Percentiles rank a stretch among this genome's conserved stretches.
Conservation (phyloP, 179 eudicot genomes). For the Camellia oleifera region DNA sequence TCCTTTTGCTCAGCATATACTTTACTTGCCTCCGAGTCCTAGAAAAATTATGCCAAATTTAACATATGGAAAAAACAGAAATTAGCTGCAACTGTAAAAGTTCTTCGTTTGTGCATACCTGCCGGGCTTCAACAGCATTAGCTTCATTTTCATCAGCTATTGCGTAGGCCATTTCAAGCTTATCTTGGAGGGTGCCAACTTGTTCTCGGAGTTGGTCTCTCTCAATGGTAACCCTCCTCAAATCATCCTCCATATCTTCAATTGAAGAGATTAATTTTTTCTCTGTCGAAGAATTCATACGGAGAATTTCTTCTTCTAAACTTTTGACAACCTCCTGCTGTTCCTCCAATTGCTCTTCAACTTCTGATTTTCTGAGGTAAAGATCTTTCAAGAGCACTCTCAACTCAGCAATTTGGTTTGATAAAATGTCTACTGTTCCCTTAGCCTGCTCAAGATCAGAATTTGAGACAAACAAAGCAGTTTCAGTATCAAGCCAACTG, state of each 20-base stretch:
- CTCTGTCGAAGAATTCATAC: slow-evolving; percentile 36
- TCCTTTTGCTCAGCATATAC: slow-evolving; percentile 64
- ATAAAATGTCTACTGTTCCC: slow-evolving; percentile 31
- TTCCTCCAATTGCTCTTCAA: slow-evolving; percentile 48
- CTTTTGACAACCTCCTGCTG: slow-evolving; percentile 42
- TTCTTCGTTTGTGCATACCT: slow-evolving; percentile 35
- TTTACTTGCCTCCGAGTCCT: slow-evolving; percentile 65
- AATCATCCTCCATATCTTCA: slow-evolving; percentile 35
- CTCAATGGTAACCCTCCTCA: slow-evolving; percentile 37
- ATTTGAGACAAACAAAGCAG: slow-evolving; percentile 35
- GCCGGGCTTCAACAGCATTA: slow-evolving; percentile 56
- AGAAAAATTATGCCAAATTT: slow-evolving; percentile 12
- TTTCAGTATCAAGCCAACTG: slow-evolving; percentile 36
- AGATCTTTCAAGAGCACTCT: slow-evolving; percentile 44
- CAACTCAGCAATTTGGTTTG: slow-evolving; percentile 43
- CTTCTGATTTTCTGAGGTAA: slow-evolving; percentile 39
- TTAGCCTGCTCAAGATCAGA: slow-evolving; percentile 41
- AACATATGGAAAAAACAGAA: neutral
- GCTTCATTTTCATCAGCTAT: slow-evolving; percentile 79
- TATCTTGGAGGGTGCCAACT: slow-evolving; percentile 44
- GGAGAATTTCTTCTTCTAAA: slow-evolving; percentile 53
- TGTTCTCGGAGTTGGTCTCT: slow-evolving; percentile 45
- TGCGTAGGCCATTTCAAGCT: slow-evolving; percentile 43
- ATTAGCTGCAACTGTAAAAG: slow-evolving; percentile 7
- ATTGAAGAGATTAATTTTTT: slow-evolving; percentile 28